phyloP scores from a whole-genome alignment of 257 asterid genomes.

The Nicotiana benthamiana region DNA sequence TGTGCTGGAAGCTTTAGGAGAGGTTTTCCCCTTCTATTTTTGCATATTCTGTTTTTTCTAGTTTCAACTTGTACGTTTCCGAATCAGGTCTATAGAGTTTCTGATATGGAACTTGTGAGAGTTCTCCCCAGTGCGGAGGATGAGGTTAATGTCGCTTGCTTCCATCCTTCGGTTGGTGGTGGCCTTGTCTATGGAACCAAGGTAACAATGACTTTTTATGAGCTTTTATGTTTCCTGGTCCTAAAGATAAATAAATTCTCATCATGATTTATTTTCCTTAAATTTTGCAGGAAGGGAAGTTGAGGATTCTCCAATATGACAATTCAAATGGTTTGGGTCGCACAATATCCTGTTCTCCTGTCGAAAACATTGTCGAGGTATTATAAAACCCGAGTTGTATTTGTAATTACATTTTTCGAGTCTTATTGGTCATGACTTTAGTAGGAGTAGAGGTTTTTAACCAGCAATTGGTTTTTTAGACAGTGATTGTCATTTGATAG shows the following conservation, averaged over 20 bases:
- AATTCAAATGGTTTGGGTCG: constrained; percentile 39
- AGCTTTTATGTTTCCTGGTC: background rate
- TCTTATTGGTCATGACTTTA: background rate
- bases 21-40: background rate
- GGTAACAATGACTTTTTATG: constrained; percentile 24
- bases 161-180: constrained; percentile 91
- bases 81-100: constrained; percentile 74
- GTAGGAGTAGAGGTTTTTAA: background rate
- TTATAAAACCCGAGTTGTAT: constrained; percentile 4
- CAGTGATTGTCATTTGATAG: background rate
- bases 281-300: constrained; percentile 84
- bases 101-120: constrained; percentile 94
- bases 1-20: background rate
- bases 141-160: constrained; percentile 97
- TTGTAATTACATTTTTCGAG: background rate
- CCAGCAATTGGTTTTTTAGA: constrained; percentile 1
- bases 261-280: background rate
- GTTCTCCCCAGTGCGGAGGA: constrained; percentile 96
- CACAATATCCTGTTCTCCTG: constrained; percentile 36
- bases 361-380: constrained; percentile 72
- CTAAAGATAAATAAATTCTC: background rate
- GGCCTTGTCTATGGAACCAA: constrained; percentile 98
- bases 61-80: background rate
- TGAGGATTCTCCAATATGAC: constrained; percentile 74
- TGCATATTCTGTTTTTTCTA: background rate